phyloP scores from a whole-genome alignment of 225 moss, liverwort and hornwort genomes.

The Polytrichum commune region DNA sequence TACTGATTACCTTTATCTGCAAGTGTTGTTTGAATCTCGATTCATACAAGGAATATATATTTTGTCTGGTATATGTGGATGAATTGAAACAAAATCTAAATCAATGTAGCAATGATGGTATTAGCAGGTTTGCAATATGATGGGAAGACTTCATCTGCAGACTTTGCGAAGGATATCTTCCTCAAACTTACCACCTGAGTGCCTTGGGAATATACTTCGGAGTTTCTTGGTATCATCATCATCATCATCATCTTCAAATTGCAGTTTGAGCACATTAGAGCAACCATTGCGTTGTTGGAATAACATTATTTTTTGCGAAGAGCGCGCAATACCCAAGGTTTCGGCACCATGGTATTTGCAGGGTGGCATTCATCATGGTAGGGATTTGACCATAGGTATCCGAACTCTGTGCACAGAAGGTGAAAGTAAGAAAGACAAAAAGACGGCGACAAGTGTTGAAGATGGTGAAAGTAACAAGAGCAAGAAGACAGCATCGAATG shows the following conservation, averaged over 20 bases:
- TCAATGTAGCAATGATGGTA: no score
- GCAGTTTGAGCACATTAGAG: constrained; percentile 3
- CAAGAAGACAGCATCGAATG: neutral
- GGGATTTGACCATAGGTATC: constrained; percentile 11
- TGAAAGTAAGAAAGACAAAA: no score
- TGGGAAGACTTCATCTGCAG: constrained; percentile 39
- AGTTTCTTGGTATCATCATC: constrained; percentile 7
- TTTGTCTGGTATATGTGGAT: no score
- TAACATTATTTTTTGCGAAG: neutral
- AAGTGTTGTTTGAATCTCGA: no score
- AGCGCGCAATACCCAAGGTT: constrained; percentile 10
- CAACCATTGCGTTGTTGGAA: no score
- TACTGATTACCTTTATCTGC: no score
- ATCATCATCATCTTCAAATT: neutral
- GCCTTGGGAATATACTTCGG: constrained; percentile 12
- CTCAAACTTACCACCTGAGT: constrained; percentile 13
- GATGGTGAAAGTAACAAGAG: constrained; percentile 15
- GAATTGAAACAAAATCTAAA: no score
- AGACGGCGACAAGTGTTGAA: neutral
- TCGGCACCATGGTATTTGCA: constrained; percentile 12
- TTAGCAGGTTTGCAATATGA: constrained; percentile 4
- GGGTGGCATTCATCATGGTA: constrained; percentile 4
- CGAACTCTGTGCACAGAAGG: constrained; percentile 14
- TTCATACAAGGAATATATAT: no score
- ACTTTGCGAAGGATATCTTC: constrained; percentile 27